A percentile compares a stretch with the other conserved stretches of the same genome.
phyloP scores from a whole-genome alignment of 352 stramenopile species.

The Pythium volutum region DNA sequence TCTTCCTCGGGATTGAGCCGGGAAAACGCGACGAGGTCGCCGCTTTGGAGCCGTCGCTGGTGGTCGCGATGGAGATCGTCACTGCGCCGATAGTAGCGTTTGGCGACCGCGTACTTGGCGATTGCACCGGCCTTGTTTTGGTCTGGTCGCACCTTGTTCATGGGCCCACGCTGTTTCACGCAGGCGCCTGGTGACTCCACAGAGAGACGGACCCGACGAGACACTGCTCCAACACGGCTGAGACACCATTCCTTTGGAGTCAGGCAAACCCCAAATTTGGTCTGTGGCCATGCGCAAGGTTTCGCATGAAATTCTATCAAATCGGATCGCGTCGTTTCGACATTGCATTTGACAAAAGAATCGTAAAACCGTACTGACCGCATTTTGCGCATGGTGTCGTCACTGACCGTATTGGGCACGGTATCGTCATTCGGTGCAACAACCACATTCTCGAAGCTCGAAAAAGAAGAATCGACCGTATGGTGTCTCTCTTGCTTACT shows the following conservation, averaged over 20 bases:
- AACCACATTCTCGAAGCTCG: no score
- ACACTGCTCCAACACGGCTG: neutral
- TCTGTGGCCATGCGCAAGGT: neutral
- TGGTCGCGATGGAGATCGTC: conserved; percentile 37
- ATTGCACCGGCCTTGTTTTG: neutral
- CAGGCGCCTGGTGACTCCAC: neutral
- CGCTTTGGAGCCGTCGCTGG: conserved; percentile 24
- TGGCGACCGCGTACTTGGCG: conserved; percentile 34
- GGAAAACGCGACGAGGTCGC: conserved; percentile 37
- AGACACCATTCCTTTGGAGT: neutral
- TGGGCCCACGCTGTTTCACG: neutral
- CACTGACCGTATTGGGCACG: no score
- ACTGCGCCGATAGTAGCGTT: conserved; percentile 34
- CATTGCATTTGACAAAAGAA: conserved; percentile 9
- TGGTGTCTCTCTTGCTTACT: no score
- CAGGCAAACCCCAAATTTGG: neutral
- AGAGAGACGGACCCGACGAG: neutral
- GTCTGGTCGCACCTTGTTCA: neutral
- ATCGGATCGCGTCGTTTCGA: conserved; percentile 16
- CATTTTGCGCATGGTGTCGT: no score
- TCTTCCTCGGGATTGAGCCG: conserved; percentile 55
- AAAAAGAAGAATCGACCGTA: no score
- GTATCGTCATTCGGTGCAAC: no score
- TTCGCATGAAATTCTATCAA: neutral
- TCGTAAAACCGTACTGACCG: neutral